These are phyloP conservation scores for Lablab purpureus DNA, from an alignment of 306 rosid species.

Conservation along the genomic window DNA sequence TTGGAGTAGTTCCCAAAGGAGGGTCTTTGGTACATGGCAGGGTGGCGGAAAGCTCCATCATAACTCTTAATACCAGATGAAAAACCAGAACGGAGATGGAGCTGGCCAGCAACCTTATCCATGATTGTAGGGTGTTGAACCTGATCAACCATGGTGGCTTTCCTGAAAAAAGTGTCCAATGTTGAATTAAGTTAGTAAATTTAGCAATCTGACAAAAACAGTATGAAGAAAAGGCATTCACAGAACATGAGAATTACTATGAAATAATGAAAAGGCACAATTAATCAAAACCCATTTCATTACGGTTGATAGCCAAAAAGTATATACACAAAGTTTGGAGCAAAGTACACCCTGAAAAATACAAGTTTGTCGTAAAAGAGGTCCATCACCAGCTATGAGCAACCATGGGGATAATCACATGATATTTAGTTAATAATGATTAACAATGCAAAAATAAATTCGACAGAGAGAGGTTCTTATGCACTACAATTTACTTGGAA, in stretches of 20 bases:
- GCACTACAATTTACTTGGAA: not conserved
- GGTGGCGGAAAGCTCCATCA: constrained; percentile 56
- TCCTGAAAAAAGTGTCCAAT: constrained; percentile 42
- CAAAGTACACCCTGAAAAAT: too few relatives aligned
- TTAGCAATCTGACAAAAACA: not conserved
- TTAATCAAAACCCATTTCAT: not conserved
- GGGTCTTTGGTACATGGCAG: constrained; percentile 66
- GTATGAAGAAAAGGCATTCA: too few relatives aligned
- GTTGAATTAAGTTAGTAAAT: not conserved
- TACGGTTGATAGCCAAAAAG: not conserved
- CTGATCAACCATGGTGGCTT: constrained; percentile 77
- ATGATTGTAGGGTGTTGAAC: constrained; percentile 76
- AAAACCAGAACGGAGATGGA: constrained; percentile 62
- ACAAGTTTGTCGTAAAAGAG: too few relatives aligned
- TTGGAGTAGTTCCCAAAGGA: constrained; percentile 69
- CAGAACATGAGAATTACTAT: not conserved
- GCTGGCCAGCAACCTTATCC: constrained; percentile 80
- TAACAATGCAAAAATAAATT: too few relatives aligned
- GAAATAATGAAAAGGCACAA: not conserved
- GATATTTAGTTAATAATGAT: too few relatives aligned
- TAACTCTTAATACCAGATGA: constrained; percentile 51
- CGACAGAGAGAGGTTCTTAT: not conserved
- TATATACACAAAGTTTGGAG: not conserved
- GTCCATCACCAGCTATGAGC: not conserved
- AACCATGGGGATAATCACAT: too few relatives aligned